These are phyloP conservation scores for Protomyces macrosporus DNA, from an alignment of 1,139 yeast genomes.

Conservation along the genomic window DNA sequence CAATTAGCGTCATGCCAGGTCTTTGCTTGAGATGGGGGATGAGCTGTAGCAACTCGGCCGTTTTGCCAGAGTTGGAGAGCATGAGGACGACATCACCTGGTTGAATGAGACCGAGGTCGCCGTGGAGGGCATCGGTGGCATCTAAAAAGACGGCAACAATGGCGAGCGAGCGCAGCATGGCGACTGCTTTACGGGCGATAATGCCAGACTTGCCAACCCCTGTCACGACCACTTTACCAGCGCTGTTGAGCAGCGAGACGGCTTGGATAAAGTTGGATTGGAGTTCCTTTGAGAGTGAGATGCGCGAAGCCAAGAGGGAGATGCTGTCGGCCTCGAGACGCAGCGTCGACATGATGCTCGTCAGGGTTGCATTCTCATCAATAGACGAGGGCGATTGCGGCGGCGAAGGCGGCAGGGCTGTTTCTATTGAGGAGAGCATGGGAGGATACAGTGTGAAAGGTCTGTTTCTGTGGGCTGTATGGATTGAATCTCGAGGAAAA, in stretches of 20 bases:
- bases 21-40: conserved; percentile 60
- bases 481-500: no score
- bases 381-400: conserved; percentile 22
- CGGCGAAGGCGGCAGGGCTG: conserved; percentile 19
- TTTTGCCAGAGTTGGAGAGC: conserved; percentile 76
- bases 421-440: background rate
- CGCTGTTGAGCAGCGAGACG: conserved; percentile 22
- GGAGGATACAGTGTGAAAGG: no score
- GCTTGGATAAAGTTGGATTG: conserved; percentile 18
- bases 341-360: conserved; percentile 22
- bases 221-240: conserved; percentile 13
- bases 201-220: conserved; percentile 65
- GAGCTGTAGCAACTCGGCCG: conserved; percentile 64
- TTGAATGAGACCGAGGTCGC: conserved; percentile 71
- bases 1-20: conserved; percentile 36
- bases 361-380: conserved; percentile 22
- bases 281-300: conserved; percentile 18
- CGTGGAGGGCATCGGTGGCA: conserved; percentile 86
- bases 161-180: conserved; percentile 75
- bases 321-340: conserved; percentile 20
- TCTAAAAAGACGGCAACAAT: conserved; percentile 64
- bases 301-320: conserved; percentile 12
- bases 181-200: conserved; percentile 70
- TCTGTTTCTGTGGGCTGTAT: no score
- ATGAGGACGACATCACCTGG: conserved; percentile 60